Conservation (phyloP, 176 grass and related monocot genomes). For the Cenchrus purpureus region DNA sequence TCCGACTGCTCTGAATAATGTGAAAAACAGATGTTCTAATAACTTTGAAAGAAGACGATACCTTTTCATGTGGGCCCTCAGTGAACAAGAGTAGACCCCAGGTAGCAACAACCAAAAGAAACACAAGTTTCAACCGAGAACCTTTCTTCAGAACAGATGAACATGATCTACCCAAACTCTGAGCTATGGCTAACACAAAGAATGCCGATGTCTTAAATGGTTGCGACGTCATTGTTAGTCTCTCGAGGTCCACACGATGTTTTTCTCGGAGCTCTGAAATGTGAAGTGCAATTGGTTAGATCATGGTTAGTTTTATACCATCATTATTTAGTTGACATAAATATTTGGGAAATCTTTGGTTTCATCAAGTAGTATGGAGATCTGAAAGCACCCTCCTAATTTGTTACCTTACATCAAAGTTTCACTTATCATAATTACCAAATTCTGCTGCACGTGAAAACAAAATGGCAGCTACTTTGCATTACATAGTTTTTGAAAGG, state of each 20-base stretch:
- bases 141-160: conserved; percentile 65
- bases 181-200: conserved; percentile 68
- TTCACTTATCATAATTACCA: conserved; percentile 2
- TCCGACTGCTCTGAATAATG: neutral
- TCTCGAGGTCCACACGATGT: conserved; percentile 66
- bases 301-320: conserved; percentile 13
- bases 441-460: neutral
- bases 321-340: neutral
- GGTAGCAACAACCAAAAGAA: conserved; percentile 45
- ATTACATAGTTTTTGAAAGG: neutral
- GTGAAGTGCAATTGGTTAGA: conserved; percentile 40
- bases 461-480: neutral
- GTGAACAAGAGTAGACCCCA: conserved; percentile 51
- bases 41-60: conserved; percentile 36
- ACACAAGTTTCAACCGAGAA: conserved; percentile 51
- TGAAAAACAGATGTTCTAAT: conserved; percentile 14
- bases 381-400: conserved; percentile 18
- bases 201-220: conserved; percentile 71
- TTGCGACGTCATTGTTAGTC: conserved; percentile 66
- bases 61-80: conserved; percentile 77
- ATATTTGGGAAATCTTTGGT: neutral
- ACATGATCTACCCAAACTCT: conserved; percentile 58
- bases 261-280: conserved; percentile 68
- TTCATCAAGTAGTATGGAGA: conserved; percentile 13
- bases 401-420: neutral